Percentiles rank a stretch among this genome's conserved stretches.
These are phyloP conservation scores for Vigna trinervia DNA, from an alignment of 306 rosid species.

Conservation along the genomic window DNA sequence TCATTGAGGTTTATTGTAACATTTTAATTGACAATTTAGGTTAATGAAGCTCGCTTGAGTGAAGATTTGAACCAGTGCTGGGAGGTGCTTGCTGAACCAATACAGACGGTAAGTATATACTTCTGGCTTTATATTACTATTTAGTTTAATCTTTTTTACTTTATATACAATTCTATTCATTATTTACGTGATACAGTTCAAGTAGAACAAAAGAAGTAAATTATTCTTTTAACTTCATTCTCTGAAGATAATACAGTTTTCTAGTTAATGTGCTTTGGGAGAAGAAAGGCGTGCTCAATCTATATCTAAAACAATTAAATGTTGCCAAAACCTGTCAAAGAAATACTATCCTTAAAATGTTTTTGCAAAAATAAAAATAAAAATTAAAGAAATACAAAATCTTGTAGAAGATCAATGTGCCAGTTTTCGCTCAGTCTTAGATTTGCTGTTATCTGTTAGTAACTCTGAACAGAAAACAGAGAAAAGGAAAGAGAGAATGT, in stretches of 20 bases:
- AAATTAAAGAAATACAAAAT: neutral
- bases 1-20: slow-evolving; percentile 24
- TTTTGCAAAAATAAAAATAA: neutral
- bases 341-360: neutral
- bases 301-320: slow-evolving; percentile 22
- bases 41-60: slow-evolving; percentile 73
- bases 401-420: neutral
- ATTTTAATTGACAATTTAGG: slow-evolving; percentile 51
- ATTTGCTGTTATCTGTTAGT: neutral
- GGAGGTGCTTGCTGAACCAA: slow-evolving; percentile 99
- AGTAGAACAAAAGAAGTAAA: slow-evolving; percentile 25
- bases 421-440: neutral
- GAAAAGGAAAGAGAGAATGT: neutral
- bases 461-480: neutral
- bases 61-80: slow-evolving; percentile 87
- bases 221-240: neutral
- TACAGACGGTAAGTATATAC: slow-evolving; percentile 77
- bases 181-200: slow-evolving; percentile 15
- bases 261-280: slow-evolving; percentile 2
- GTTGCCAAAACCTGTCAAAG: neutral
- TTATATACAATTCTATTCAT: slow-evolving; percentile 10
- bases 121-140: slow-evolving; percentile 22
- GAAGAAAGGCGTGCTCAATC: slow-evolving; percentile 18
- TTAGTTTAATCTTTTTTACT: slow-evolving; percentile 5
- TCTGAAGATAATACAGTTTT: slow-evolving; percentile 2